phyloP scores from a whole-genome alignment of 768 basidiomycete genomes.

The Lentinula sp. region DNA sequence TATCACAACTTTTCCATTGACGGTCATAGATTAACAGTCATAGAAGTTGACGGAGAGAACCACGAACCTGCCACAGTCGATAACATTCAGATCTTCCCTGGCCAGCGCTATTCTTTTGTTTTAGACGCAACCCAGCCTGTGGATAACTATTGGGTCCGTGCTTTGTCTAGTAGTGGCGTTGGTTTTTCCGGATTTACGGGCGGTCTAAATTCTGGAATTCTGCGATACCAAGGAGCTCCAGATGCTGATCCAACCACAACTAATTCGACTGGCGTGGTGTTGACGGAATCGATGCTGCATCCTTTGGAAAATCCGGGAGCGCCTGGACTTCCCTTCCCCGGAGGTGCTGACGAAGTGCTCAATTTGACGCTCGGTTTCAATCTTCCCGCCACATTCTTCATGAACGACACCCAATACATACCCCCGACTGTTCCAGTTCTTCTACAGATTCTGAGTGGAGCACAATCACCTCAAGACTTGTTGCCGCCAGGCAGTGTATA shows the following conservation, averaged over 20 bases:
- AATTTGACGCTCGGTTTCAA: constrained; percentile 20
- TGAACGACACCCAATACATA: constrained; percentile 19
- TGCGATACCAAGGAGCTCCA: constrained; percentile 38
- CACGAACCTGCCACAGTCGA: constrained; percentile 28
- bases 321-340: constrained; percentile 32
- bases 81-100: constrained; percentile 32
- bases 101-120: constrained; percentile 28
- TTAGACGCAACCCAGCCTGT: constrained; percentile 30
- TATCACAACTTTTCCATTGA: constrained; percentile 38
- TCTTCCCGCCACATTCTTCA: constrained; percentile 12
- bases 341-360: constrained; percentile 34
- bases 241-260: constrained; percentile 30
- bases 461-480: constrained; percentile 24
- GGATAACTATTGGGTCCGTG: constrained; percentile 35
- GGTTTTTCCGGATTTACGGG: constrained; percentile 27
- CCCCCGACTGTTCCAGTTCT: constrained; percentile 34
- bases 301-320: constrained; percentile 25
- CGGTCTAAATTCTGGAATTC: constrained; percentile 30
- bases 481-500: constrained; percentile 35
- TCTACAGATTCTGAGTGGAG: constrained; percentile 39
- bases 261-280: constrained; percentile 6
- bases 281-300: constrained; percentile 23
- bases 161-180: constrained; percentile 23
- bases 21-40: constrained; percentile 31
- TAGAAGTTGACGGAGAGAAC: constrained; percentile 33